A percentile compares a stretch with the other conserved stretches of the same genome.
These are phyloP conservation scores for Fusarium keratoplasticum DNA, from an alignment of 2,329 filamentous ascomycete species.

Conservation along the genomic window DNA sequence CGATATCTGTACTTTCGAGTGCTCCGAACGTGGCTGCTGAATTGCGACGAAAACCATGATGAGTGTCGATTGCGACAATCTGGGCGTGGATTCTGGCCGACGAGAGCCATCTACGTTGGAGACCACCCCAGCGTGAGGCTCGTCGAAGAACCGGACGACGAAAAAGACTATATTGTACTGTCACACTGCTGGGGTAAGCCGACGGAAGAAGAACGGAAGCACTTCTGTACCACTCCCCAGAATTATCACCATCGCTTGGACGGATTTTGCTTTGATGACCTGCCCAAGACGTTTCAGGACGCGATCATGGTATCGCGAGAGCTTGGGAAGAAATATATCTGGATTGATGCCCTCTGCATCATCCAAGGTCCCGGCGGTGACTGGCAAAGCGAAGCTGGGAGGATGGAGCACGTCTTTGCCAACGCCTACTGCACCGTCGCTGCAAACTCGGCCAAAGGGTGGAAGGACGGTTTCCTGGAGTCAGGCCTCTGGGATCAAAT, in stretches of 20 bases:
- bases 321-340: neutral
- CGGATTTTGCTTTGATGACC: neutral
- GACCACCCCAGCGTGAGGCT: neutral
- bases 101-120: neutral
- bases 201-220: neutral
- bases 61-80: neutral
- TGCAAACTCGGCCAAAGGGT: neutral
- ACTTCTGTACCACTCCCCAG: neutral
- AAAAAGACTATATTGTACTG: neutral
- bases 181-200: neutral
- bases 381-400: neutral
- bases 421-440: neutral
- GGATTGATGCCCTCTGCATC: neutral
- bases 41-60: neutral
- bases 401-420: neutral
- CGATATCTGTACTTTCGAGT: neutral
- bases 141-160: neutral
- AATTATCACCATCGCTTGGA: neutral
- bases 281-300: neutral
- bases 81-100: neutral
- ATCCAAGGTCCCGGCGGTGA: neutral
- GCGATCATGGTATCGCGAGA: neutral
- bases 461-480: neutral
- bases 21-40: neutral
- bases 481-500: neutral